Conservation (phyloP, 176 grass and related monocot species). For the Avena atlantica region DNA sequence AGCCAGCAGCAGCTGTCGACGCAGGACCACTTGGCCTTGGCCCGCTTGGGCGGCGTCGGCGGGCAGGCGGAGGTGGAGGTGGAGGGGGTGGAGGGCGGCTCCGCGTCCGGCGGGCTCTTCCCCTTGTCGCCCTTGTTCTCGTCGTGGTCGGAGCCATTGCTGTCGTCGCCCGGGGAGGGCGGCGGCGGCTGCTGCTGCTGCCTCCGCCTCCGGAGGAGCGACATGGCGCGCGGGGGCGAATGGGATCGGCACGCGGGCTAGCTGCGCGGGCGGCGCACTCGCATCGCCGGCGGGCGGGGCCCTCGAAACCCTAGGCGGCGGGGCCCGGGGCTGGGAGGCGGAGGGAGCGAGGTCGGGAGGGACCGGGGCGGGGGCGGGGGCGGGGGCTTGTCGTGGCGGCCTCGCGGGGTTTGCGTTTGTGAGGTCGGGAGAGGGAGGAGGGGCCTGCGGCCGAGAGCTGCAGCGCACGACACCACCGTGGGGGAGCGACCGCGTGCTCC, state of each 20-base stretch:
- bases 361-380: neutral
- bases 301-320: slow-evolving; percentile 42
- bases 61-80: slow-evolving; percentile 3
- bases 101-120: slow-evolving; percentile 3
- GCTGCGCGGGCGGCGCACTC: slow-evolving; percentile 31
- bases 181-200: slow-evolving; percentile 47
- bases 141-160: slow-evolving; percentile 45
- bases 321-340: slow-evolving; percentile 37
- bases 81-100: slow-evolving; percentile 17
- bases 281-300: slow-evolving; percentile 39
- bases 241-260: slow-evolving; percentile 25
- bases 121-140: slow-evolving; percentile 39
- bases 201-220: slow-evolving; percentile 74
- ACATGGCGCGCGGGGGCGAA: slow-evolving; percentile 57
- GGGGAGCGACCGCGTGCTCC: neutral
- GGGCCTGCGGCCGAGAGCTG: neutral
- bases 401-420: slow-evolving; percentile 17
- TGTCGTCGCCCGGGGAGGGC: slow-evolving; percentile 37
- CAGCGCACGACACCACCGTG: neutral
- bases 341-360: slow-evolving; percentile 40
- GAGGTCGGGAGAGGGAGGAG: slow-evolving; percentile 36
- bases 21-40: slow-evolving; percentile 73
- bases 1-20: slow-evolving; percentile 91
- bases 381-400: slow-evolving; percentile 22
- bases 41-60: slow-evolving; percentile 11